These are phyloP conservation scores for Chondrostereum purpureum DNA, from an alignment of 1,284 basidiomycete species.

Conservation along the genomic window DNA sequence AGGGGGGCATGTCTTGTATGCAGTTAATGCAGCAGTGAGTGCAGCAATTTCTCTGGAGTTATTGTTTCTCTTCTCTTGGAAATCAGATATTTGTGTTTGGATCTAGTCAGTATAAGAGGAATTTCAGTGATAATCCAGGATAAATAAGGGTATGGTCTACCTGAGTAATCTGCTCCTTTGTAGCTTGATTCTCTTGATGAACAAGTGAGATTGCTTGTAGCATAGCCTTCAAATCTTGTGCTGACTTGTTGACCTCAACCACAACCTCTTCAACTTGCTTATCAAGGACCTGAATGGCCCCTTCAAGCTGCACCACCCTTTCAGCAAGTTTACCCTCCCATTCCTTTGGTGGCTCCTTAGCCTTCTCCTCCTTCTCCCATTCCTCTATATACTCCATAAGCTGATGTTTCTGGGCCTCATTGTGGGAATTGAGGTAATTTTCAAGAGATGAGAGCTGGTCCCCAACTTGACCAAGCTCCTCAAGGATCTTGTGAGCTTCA, in stretches of 20 bases:
- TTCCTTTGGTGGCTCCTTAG: slow-evolving; percentile 9
- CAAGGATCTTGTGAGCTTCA: slow-evolving; percentile 31
- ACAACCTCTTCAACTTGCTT: slow-evolving; percentile 33
- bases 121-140: background rate
- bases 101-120: slow-evolving; percentile 20
- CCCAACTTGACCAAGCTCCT: slow-evolving; percentile 33
- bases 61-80: slow-evolving; percentile 11
- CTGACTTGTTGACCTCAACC: slow-evolving; percentile 28
- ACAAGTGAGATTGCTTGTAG: slow-evolving; percentile 16
- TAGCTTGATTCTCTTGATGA: slow-evolving; percentile 20
- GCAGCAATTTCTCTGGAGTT: slow-evolving; percentile 29
- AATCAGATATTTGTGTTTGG: slow-evolving; percentile 11
- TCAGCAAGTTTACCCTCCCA: slow-evolving; percentile 12
- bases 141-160: background rate
- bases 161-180: slow-evolving; percentile 21
- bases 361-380: slow-evolving; percentile 7
- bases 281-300: slow-evolving; percentile 17
- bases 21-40: slow-evolving; percentile 33
- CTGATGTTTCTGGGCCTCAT: slow-evolving; percentile 20
- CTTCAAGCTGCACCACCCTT: too few relatives aligned
- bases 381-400: background rate
- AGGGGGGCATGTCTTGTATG: slow-evolving; percentile 28
- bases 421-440: slow-evolving; percentile 36
- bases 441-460: slow-evolving; percentile 31
- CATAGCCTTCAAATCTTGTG: slow-evolving; percentile 22